phyloP scores from a whole-genome alignment of 108 stramenopile species.

The Nitzschia sp. region DNA sequence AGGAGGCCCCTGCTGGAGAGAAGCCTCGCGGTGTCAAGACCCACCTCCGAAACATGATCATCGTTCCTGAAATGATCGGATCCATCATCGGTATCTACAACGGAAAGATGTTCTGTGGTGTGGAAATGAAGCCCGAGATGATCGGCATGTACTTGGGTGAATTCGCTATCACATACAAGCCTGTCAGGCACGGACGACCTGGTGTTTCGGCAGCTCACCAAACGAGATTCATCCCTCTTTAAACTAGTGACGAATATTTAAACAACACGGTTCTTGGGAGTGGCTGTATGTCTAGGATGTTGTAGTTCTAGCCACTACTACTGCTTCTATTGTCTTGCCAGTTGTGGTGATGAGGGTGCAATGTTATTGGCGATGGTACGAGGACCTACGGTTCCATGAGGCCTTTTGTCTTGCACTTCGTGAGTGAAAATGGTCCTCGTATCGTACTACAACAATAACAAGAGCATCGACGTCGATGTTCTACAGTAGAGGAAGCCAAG shows the following conservation, averaged over 20 bases:
- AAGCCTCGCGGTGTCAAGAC: constrained; percentile 99
- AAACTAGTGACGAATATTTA: constrained; percentile 29
- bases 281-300: too few relatives aligned
- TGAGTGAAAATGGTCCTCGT: too few relatives aligned
- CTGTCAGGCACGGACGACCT: constrained; percentile 96
- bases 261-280: too few relatives aligned
- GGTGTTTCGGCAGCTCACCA: constrained; percentile 97
- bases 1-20: constrained; percentile 94
- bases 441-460: too few relatives aligned
- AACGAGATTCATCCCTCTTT: constrained; percentile 99
- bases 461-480: too few relatives aligned
- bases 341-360: too few relatives aligned
- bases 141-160: constrained; percentile 99
- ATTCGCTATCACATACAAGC: constrained; percentile 99
- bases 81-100: constrained; percentile 99
- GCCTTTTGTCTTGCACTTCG: too few relatives aligned
- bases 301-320: too few relatives aligned
- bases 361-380: too few relatives aligned
- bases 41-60: constrained; percentile 99
- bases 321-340: too few relatives aligned
- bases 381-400: too few relatives aligned
- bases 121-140: constrained; percentile 99
- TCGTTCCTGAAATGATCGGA: constrained; percentile 99
- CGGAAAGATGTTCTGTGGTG: constrained; percentile 97
- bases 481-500: too few relatives aligned